Conservation (phyloP, 2,329 filamentous ascomycete species). For the Neofusicoccum ribis region DNA sequence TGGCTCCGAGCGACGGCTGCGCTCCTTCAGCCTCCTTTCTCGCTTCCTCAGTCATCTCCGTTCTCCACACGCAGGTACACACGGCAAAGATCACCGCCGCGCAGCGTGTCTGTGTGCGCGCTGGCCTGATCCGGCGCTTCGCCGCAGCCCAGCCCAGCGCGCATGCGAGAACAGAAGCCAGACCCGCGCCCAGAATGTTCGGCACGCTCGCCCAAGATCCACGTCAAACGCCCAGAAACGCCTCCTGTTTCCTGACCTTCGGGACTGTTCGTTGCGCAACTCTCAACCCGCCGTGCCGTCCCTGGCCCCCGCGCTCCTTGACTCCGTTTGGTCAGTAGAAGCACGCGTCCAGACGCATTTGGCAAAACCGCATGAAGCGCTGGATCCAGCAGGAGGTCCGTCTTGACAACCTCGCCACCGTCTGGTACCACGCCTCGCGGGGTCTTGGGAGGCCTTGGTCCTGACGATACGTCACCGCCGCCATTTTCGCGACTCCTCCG, state of each 20-base stretch:
- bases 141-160: background rate
- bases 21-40: slow-evolving; percentile 16
- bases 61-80: slow-evolving; percentile 1
- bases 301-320: background rate
- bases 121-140: background rate
- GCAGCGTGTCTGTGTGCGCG: background rate
- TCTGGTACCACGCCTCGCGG: background rate
- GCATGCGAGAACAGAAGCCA: background rate
- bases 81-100: slow-evolving; percentile 1
- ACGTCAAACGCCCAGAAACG: background rate
- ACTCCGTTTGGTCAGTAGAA: background rate
- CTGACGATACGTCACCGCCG: background rate
- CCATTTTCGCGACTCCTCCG: background rate
- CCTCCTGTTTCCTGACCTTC: background rate
- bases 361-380: slow-evolving; percentile 3
- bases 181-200: background rate
- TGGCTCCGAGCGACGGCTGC: background rate
- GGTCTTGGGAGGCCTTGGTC: slow-evolving; percentile 2
- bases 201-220: background rate
- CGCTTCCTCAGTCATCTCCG: slow-evolving; percentile 9
- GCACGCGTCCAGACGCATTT: background rate
- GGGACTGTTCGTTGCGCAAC: background rate
- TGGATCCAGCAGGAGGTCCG: background rate
- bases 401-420: background rate
- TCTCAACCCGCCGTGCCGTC: background rate